These are phyloP conservation scores for Rhytidiadelphus loreus DNA, from an alignment of 225 moss, liverwort and hornwort genomes.

Conservation along the genomic window DNA sequence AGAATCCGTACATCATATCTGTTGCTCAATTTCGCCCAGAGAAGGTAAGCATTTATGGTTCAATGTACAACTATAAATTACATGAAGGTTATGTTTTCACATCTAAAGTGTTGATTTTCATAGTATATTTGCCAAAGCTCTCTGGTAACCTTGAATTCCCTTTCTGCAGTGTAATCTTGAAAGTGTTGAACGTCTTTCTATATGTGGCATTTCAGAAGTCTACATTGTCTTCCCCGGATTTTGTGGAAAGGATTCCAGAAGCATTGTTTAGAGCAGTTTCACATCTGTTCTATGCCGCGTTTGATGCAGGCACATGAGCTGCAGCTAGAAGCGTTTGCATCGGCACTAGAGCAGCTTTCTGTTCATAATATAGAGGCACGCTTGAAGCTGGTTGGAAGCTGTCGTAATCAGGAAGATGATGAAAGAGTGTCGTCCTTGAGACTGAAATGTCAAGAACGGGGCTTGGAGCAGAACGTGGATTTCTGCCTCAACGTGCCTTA, in stretches of 20 bases:
- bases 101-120: too few species aligned
- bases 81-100: too few species aligned
- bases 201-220: not conserved
- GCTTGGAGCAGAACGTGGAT: conserved; percentile 69
- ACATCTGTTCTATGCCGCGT: not conserved
- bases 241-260: not conserved
- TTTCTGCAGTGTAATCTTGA: not conserved
- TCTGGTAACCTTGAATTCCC: not conserved
- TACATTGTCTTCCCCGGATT: not conserved
- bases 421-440: conserved; percentile 49
- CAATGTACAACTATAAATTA: too few species aligned
- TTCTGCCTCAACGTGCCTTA: conserved; percentile 66
- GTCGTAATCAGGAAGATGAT: conserved; percentile 69
- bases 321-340: conserved; percentile 75
- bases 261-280: not conserved
- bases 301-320: conserved; percentile 69
- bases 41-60: conserved; percentile 73
- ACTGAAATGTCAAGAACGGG: conserved; percentile 37
- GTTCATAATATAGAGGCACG: conserved; percentile 21
- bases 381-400: conserved; percentile 91
- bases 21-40: conserved; percentile 94
- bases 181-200: not conserved
- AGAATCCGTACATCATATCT: conserved; percentile 65
- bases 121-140: not conserved
- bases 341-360: conserved; percentile 35